These are phyloP conservation scores for Malus sylvestris DNA, from an alignment of 306 rosid species.

Conservation along the genomic window DNA sequence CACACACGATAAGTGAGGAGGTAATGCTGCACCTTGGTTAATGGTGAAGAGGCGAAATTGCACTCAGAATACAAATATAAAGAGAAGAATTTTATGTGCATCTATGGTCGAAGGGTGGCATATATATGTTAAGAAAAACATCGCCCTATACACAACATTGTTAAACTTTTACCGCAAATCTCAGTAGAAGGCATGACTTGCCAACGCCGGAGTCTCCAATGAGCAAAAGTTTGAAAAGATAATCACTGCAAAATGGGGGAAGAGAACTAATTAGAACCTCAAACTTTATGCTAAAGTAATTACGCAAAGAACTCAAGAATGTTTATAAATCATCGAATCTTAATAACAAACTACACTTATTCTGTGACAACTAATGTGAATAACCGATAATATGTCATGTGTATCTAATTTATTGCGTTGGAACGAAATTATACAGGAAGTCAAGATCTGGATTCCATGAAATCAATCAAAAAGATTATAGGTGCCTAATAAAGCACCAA, in stretches of 20 bases:
- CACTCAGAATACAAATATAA: neutral
- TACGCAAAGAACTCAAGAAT: neutral
- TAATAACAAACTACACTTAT: neutral
- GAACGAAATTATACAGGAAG: neutral
- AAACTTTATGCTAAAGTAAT: neutral
- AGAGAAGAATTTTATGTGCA: neutral
- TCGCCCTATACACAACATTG: neutral
- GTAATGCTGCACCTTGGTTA: neutral
- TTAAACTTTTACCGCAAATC: conserved; percentile 60
- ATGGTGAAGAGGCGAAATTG: neutral
- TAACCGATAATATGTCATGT: neutral
- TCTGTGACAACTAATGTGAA: neutral
- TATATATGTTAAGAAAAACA: neutral
- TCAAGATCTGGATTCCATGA: neutral
- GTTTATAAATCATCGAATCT: neutral
- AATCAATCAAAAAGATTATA: neutral
- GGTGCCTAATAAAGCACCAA: neutral
- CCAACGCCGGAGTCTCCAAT: conserved; percentile 87
- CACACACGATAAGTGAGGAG: neutral
- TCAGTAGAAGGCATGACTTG: conserved; percentile 73
- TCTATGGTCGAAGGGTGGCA: neutral
- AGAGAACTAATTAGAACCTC: neutral
- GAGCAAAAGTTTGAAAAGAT: conserved; percentile 69
- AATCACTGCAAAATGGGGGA: conserved; percentile 42
- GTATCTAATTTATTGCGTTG: neutral